Conservation (phyloP, 192 early-diverging fungal genomes). For the Dissophora globulifera region DNA sequence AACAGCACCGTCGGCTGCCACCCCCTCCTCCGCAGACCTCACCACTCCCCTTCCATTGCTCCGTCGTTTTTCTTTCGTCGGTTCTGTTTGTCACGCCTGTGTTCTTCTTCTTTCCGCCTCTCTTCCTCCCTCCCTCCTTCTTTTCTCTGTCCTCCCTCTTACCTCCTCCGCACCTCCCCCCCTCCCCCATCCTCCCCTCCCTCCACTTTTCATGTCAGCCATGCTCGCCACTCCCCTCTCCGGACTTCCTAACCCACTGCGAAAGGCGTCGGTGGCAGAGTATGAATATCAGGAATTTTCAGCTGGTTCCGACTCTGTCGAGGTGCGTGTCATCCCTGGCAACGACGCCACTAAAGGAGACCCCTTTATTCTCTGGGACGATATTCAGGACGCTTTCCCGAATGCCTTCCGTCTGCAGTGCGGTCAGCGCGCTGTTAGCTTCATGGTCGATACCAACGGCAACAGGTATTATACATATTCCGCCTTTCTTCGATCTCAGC, state of each 20-base stretch:
- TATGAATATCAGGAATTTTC: conserved; percentile 9
- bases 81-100: not conserved
- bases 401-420: conserved; percentile 6
- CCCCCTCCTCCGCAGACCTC: no score
- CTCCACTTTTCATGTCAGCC: not conserved
- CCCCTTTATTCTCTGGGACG: conserved; percentile 13
- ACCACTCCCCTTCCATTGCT: not conserved
- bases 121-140: not conserved
- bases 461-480: no score
- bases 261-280: not conserved
- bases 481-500: no score
- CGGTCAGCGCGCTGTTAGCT: conserved; percentile 13
- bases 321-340: conserved; percentile 9
- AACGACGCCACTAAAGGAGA: conserved; percentile 1
- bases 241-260: not conserved
- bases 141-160: not conserved
- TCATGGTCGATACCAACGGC: conserved; percentile 20
- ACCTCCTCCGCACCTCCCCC: not conserved
- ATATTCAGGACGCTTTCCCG: conserved; percentile 18
- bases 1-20: no score
- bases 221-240: not conserved
- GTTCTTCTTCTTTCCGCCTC: not conserved
- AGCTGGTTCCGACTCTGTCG: not conserved
- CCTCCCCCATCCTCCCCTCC: not conserved
- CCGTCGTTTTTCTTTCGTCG: not conserved